Evolutionary conservation across 2,329 filamentous ascomycete species (phyloP), one percentile per base, ranked within the genome.

Genomic region (Colletotrichum godetiae): DNA sequence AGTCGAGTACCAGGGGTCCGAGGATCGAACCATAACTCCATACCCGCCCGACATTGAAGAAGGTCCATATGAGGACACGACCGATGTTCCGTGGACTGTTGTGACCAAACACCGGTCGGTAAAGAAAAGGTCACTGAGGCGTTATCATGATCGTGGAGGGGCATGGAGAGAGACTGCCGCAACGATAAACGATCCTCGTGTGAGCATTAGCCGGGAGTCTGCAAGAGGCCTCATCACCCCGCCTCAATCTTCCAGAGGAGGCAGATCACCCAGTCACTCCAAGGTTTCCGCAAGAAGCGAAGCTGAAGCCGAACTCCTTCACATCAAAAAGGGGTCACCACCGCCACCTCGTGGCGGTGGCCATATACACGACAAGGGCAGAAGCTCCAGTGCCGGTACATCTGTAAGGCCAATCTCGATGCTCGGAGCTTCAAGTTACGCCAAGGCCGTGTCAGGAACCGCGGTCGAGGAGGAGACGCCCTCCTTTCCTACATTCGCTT

Each of bases 131-230:
- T 79, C 84, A 61, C 78, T 78, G 24, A 80, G 81, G 56, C 82
- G 84, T 19, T 86, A 88, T 62, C 83, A 80, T 60, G 85, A 87
- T 68, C 82, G 80, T 13, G 83, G 82, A 12, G 85, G 86, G 5
- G 80, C 86, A 4, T 88, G 84, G 83, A 81, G 87, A 73, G 82
- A 85, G 5, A 76, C 81, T 2, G 75, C 78, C 24, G 80, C 77
- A 31, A 80, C 79, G 10, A 72, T 83, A 11, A 81, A 82, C 66
- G 85, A 86, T 68, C 83, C 85, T 0, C 80, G 84, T 2, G 81
- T 84, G 29, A 85, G 82, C 27, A 77, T 86, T 29, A 86, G 82
- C 67, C 80, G 82, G 13, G 84, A 86, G 71, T 80, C 80, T 5
- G 84, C 81, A 8, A 79, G 76, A 31, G 83, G 84, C 10, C 78